Evolutionary conservation across 1,139 yeast genomes (phyloP), one percentile per base, ranked within the genome.

Genomic region (Candida freyschussii): DNA sequence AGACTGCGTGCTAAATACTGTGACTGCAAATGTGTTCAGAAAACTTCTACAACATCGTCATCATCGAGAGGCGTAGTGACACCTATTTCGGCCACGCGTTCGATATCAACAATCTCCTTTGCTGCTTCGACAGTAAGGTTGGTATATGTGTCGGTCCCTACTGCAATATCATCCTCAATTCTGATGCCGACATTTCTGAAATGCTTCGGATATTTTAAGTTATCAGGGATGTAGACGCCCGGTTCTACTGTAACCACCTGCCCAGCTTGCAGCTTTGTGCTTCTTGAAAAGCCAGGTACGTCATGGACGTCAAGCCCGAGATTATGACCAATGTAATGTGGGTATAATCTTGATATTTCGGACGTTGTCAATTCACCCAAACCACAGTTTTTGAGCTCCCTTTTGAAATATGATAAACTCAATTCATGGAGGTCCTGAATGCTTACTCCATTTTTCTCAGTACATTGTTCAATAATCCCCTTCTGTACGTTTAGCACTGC

Each of bases 321-420:
- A 52, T 91, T 91, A 56, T 93, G 99, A 3, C 98, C 98, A 44
- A 93, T 79, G 51, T 85, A 87, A 57, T 93, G 99, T 0, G 97
- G 97, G 53, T 89, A 93, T 24, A 91, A 59, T 34, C 73, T 61
- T 21, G 75, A 59, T 6, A 79, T 69, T 30, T 78, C 80, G 52
- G 67, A 58, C 21, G 62, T 63, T 21, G 69, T 64, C 13, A 78
- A 55, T 16, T 63, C 55, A 5, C 62, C 52, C 45, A 89, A 76
- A 0, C 96, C 96, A 29, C 82, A 69, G 45, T 83, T 80, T 38
- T 69, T 67, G 40, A 93, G 64, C 45, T 85, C 95, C 31, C 64
- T 56, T 18, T 71, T 69, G 61, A 89, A 66, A 24, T 65, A 58
- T 7, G 60, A 56, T 13, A 83, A 78, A 32, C 94, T 79, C 37